Evolutionary conservation across 2,329 filamentous ascomycete species (phyloP), one percentile per base, ranked within the genome.

Genomic region (Neofusicoccum cordaticola): DNA sequence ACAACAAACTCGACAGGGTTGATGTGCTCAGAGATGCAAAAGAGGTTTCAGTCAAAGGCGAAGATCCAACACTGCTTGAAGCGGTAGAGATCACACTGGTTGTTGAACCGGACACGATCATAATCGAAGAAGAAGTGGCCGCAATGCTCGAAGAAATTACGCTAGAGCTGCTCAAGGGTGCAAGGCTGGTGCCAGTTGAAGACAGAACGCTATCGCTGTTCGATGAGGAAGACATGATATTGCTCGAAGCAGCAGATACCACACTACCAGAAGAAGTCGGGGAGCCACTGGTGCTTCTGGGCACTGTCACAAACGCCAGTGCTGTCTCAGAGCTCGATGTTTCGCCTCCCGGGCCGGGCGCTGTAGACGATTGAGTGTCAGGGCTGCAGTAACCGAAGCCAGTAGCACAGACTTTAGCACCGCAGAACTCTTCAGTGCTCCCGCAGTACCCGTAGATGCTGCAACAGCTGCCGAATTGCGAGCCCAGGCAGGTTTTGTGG

Each of bases 381-480:
- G 51, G 45, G 4, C 39, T 39, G 42, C 58, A 65, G 44, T 53
- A 47, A 13, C 64, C 58, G 31, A 64, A 62, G 4, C 22, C 53
- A 22, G 31, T 31, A 15, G 62, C 60, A 13, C 61, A 66, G 34
- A 47, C 51, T 11, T 13, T n/a, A 13, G 65, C 39, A 7, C 42
- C 65, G 19, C 61, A 66, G 53, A 47, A 66, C 12, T 62, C 65
- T 15, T 52, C 48, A 15, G 60, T 44, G 27, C 44, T 37, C 2
- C 65, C 65, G n/a, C 65, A 66, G 47, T 48, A 62, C 7, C 65
- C 65, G 34, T 65, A 64, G 15, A 58, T 39, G 19, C 52, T 61
- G 53, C 65, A 65, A 35, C 65, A 66, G 17, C 37, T 44, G 17
- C 62, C 65, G 31, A 47, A 66, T 19, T 47, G 48, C 17, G 62